Evolutionary conservation across 345 rosid species (phyloP).

Genomic region (Geranium rotundifolium): DNA sequence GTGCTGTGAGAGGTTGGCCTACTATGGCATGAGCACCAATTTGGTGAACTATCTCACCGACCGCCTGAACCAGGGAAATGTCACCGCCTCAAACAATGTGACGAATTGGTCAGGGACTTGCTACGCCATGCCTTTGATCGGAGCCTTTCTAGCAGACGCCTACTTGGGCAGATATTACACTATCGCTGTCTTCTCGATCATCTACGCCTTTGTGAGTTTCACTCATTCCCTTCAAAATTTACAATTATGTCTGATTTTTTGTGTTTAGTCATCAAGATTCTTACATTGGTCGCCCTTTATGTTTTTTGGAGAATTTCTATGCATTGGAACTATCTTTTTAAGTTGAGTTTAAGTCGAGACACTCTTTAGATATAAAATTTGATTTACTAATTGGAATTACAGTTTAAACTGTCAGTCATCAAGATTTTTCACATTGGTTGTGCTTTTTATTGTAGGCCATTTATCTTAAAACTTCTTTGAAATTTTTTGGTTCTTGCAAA

Average conservation of each 20-base stretch:
- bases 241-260: neutral
- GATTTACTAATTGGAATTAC: too few relatives aligned
- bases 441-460: too few relatives aligned
- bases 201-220: slow-evolving; percentile 64
- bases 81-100: slow-evolving; percentile 64
- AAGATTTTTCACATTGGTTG: too few relatives aligned
- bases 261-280: neutral
- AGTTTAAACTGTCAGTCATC: too few relatives aligned
- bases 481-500: too few relatives aligned
- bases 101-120: slow-evolving; percentile 96
- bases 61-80: slow-evolving; percentile 64
- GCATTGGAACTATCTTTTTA: too few relatives aligned
- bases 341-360: too few relatives aligned
- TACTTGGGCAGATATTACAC: slow-evolving; percentile 90
- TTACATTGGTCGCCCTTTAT: too few relatives aligned
- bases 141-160: slow-evolving; percentile 93
- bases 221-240: neutral
- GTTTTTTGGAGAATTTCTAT: too few relatives aligned
- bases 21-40: slow-evolving; percentile 98
- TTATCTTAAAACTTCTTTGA: too few relatives aligned
- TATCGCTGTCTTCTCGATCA: slow-evolving; percentile 58
- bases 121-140: slow-evolving; percentile 73
- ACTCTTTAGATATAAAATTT: too few relatives aligned
- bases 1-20: slow-evolving; percentile 89
- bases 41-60: slow-evolving; percentile 67